These are phyloP conservation scores for Fagopyrum homotropicum DNA, from an alignment of 148 eudicot species.

Conservation along the genomic window DNA sequence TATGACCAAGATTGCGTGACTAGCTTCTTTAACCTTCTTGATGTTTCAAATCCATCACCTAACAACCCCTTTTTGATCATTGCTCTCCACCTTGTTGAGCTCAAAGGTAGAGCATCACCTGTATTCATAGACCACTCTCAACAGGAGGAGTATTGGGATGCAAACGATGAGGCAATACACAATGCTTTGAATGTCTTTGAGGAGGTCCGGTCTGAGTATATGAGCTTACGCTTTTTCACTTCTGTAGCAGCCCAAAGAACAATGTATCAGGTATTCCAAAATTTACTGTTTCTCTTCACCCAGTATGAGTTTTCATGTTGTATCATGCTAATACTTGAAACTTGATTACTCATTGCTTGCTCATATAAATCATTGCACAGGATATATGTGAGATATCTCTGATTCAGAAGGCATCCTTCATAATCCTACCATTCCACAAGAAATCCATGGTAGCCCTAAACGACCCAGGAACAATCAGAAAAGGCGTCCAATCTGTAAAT, in stretches of 20 bases:
- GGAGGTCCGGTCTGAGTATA: slow-evolving; percentile 25
- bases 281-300: background rate
- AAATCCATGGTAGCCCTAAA: slow-evolving; percentile 17
- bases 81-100: slow-evolving; percentile 63
- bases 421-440: slow-evolving; percentile 53
- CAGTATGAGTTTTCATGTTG: background rate
- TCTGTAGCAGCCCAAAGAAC: slow-evolving; percentile 50
- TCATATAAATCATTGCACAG: background rate
- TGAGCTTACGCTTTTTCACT: slow-evolving; percentile 42
- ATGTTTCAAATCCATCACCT: slow-evolving; percentile 43
- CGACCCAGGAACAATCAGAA: slow-evolving; percentile 12
- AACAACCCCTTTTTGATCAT: slow-evolving; percentile 36
- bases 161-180: slow-evolving; percentile 37
- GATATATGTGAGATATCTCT: slow-evolving; percentile 79
- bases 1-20: slow-evolving; percentile 51
- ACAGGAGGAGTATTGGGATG: slow-evolving; percentile 36
- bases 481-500: slow-evolving; percentile 31
- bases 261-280: slow-evolving; percentile 50
- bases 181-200: slow-evolving; percentile 42
- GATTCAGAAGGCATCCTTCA: slow-evolving; percentile 38
- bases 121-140: slow-evolving; percentile 63
- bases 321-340: background rate
- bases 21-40: slow-evolving; percentile 47
- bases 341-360: background rate
- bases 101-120: slow-evolving; percentile 59